A percentile compares a stretch with the other conserved stretches of the same genome.
Conservation (phyloP, 164 flowering plant species). For the Vitis vinifera region DNA sequence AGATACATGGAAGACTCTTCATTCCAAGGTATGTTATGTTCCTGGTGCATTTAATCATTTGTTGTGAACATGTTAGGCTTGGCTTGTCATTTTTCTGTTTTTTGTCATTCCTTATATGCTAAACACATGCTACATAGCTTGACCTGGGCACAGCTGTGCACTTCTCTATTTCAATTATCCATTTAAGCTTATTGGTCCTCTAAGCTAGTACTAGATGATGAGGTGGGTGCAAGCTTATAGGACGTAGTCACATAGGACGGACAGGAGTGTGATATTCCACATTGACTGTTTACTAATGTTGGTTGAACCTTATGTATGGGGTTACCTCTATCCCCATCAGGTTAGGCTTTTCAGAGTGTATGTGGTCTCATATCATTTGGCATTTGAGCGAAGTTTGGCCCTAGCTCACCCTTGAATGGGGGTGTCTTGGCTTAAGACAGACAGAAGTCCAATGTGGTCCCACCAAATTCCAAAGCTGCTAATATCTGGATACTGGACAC, state of each 20-base stretch:
- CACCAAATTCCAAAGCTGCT: not conserved
- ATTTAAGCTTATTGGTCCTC: not conserved
- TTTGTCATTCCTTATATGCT: not conserved
- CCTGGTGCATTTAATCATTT: not conserved
- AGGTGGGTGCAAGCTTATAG: no score
- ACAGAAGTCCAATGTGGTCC: not conserved
- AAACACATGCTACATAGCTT: not conserved
- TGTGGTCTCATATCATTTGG: not conserved
- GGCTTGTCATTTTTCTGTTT: not conserved
- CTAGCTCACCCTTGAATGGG: not conserved
- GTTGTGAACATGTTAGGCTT: conserved; percentile 3
- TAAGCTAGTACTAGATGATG: not conserved
- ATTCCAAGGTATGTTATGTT: conserved; percentile 49
- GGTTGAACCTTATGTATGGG: not conserved
- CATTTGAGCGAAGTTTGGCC: not conserved
- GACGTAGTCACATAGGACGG: no score
- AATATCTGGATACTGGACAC: not conserved
- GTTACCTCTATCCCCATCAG: no score
- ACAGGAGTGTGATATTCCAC: no score
- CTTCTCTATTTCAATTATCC: not conserved
- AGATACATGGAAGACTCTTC: conserved; percentile 64
- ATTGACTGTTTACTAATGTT: no score
- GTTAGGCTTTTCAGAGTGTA: no score
- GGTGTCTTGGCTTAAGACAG: not conserved
- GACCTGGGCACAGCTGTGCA: not conserved